Evolutionary conservation across 2,329 filamentous ascomycete species (phyloP), one percentile per base, ranked within the genome.

Genomic region (Fusarium verticillioides): DNA sequence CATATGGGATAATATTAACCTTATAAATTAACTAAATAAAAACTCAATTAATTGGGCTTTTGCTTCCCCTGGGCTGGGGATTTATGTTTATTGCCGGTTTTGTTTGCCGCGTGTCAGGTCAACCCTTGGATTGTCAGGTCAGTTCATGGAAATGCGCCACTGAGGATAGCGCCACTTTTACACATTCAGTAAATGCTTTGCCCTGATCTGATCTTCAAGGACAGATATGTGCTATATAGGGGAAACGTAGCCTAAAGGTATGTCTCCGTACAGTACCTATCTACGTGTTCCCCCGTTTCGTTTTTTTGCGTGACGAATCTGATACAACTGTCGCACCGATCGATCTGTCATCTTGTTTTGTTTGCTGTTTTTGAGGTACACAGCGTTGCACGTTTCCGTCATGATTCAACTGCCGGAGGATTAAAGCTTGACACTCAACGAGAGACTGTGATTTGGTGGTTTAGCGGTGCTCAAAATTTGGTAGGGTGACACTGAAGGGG

Each of bases 381-480:
- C 3, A 40, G 7, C 21, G 63, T 61, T 42, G 32, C 56, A 49
- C 47, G 28, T 36, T 23, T n/a, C 30, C 36, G 26, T 39, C 54
- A 67, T 68, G 63, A 68, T 37, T 63, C 42, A 68, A 68, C 47
- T 68, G 65, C 65, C 65, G 56, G 63, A 30, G 37, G 56, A 60
- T 68, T 46, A 42, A 52, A 19, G 52, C 62, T 65, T 56, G 40
- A 44, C 39, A 43, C 7, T 30, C 26, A 40, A 40, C 19, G 12
- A 39, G 23, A 5, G 1, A 3, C 50, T 11, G 36, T 54, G 50
- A 40, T 54, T 53, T 53, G 50, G 19, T 39, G 50, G 9, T 37
- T 37, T 39, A 16, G 32, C 32, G 13, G 34, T 37, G 34, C 23
- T 50, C 16, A 28, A 26, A 53, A 16, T 5, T 26, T 28, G 19